These are phyloP conservation scores for Myxozyma geophila DNA, from an alignment of 805 yeast genomes.

Conservation along the genomic window DNA sequence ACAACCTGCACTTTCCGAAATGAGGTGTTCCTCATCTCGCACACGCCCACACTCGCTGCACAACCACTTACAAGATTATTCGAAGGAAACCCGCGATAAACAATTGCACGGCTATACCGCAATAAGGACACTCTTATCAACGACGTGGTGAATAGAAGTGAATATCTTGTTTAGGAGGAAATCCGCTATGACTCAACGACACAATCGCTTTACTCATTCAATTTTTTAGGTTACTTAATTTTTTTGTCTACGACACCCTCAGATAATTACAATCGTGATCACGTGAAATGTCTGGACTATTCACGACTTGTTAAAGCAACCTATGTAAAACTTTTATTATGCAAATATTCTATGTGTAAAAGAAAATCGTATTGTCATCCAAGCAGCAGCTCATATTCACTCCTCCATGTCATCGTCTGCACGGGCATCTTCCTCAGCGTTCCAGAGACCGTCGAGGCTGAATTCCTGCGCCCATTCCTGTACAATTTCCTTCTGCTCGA, in stretches of 20 bases:
- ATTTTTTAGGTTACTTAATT: neutral
- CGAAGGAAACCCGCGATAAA: neutral
- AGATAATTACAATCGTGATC: neutral
- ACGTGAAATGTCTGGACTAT: neutral
- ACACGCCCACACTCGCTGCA: neutral
- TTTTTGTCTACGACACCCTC: neutral
- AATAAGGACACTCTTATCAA: neutral
- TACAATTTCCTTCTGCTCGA: constrained; percentile 79
- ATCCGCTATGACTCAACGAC: neutral
- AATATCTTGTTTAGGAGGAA: neutral
- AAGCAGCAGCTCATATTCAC: neutral
- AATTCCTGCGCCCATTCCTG: constrained; percentile 90
- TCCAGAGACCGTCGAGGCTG: constrained; percentile 66
- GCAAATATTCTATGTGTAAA: neutral
- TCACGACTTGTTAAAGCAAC: neutral
- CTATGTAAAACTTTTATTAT: neutral
- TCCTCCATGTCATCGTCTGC: constrained; percentile 16
- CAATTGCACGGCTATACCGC: constrained; percentile 21
- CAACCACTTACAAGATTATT: neutral
- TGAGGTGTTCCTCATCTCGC: neutral
- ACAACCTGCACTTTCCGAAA: neutral
- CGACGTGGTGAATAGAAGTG: constrained; percentile 20
- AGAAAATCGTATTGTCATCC: neutral
- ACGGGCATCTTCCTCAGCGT: constrained; percentile 13
- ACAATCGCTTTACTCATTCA: neutral